A percentile compares a stretch with the other conserved stretches of the same genome.
Conservation (phyloP, 2,329 filamentous ascomycete species). For the Cephalotrichum gorgonifer region DNA sequence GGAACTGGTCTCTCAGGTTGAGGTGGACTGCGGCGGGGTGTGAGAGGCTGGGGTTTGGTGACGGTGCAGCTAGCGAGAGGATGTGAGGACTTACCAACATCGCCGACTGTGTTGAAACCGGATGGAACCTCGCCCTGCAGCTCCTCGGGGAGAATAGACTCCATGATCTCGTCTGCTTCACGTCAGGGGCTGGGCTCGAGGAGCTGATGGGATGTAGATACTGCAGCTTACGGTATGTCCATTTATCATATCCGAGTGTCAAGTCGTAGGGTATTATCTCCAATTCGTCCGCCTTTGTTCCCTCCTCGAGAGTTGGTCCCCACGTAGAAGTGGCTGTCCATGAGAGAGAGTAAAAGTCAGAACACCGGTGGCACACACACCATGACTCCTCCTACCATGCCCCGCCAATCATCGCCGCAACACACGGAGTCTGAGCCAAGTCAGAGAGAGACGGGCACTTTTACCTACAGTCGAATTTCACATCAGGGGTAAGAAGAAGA, state of each 20-base stretch:
- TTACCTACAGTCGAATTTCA: slow-evolving; percentile 39
- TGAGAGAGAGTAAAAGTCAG: slow-evolving; percentile 2
- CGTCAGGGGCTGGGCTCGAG: slow-evolving; percentile 10
- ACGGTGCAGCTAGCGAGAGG: neutral
- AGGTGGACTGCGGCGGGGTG: slow-evolving; percentile 56
- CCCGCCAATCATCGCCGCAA: neutral
- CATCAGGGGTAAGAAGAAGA: slow-evolving; percentile 45
- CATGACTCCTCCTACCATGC: too few species aligned
- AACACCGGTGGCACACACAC: neutral
- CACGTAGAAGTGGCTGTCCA: slow-evolving; percentile 53
- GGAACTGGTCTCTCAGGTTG: slow-evolving; percentile 74
- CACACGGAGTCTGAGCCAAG: neutral
- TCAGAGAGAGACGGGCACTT: neutral
- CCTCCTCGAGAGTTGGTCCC: slow-evolving; percentile 58
- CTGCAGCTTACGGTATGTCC: slow-evolving; percentile 60
- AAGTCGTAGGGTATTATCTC: slow-evolving; percentile 67
- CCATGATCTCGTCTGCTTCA: slow-evolving; percentile 64
- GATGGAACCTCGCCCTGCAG: slow-evolving; percentile 71
- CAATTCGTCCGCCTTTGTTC: slow-evolving; percentile 58
- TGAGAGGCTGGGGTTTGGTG: neutral
- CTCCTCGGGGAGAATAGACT: slow-evolving; percentile 69
- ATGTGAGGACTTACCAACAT: slow-evolving; percentile 53
- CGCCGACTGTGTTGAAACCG: slow-evolving; percentile 81
- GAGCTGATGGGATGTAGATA: neutral
- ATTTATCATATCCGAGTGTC: slow-evolving; percentile 72